Evolutionary conservation across 2,329 filamentous ascomycete species (phyloP).

Genomic region (Fusarium papillatum): DNA sequence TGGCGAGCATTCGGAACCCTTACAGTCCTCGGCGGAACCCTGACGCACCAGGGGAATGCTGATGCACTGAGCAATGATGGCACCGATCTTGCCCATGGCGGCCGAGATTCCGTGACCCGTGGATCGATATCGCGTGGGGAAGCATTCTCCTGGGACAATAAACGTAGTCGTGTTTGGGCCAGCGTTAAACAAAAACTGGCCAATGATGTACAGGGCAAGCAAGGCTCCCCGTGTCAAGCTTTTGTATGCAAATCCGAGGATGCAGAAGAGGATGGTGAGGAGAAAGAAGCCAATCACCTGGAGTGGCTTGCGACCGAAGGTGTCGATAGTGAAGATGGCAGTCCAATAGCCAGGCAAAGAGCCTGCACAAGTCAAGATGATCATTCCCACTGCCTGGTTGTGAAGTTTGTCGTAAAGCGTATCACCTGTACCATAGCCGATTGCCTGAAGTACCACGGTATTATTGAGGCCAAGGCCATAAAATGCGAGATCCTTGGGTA

Average conservation of each 20-base stretch:
- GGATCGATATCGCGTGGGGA: constrained; percentile 73
- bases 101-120: constrained; percentile 76
- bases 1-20: constrained; percentile 62
- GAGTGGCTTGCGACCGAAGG: constrained; percentile 81
- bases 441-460: constrained; percentile 76
- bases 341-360: constrained; percentile 87
- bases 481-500: constrained; percentile 71
- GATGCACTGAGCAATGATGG: constrained; percentile 76
- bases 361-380: constrained; percentile 83
- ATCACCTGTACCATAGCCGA: constrained; percentile 76
- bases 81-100: constrained; percentile 76
- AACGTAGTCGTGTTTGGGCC: constrained; percentile 77
- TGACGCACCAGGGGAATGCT: constrained; percentile 73
- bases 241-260: constrained; percentile 73
- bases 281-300: constrained; percentile 74
- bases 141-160: constrained; percentile 74
- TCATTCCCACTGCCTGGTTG: constrained; percentile 81
- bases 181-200: constrained; percentile 77
- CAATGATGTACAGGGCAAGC: constrained; percentile 73
- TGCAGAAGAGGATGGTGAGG: constrained; percentile 71
- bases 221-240: constrained; percentile 62
- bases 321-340: constrained; percentile 80
- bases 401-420: constrained; percentile 78
- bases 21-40: constrained; percentile 64
- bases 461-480: constrained; percentile 84